phyloP scores from a whole-genome alignment of 2,329 filamentous ascomycete genomes.

The Stachybotrys echinatus region DNA sequence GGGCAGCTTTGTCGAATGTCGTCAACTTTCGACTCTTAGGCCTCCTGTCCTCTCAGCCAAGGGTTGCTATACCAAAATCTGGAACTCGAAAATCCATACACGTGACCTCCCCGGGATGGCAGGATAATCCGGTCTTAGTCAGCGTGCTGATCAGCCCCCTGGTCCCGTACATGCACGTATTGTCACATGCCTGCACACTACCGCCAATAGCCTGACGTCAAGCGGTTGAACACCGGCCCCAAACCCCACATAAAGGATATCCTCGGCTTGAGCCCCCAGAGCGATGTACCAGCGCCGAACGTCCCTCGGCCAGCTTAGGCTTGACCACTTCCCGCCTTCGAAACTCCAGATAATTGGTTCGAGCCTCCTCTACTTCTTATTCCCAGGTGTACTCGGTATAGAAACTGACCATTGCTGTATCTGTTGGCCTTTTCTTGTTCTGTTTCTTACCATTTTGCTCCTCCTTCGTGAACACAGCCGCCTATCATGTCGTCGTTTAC shows the following conservation, averaged over 20 bases:
- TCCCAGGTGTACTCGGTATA: neutral
- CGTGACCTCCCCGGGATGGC: neutral
- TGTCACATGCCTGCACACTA: slow-evolving; percentile 14
- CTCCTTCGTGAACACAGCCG: neutral
- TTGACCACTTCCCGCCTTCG: too few species aligned
- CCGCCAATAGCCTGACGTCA: slow-evolving; percentile 14
- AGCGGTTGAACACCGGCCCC: slow-evolving; percentile 17
- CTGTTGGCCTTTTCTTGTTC: neutral
- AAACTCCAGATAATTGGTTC: too few species aligned
- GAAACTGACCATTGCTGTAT: neutral
- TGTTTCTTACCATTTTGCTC: neutral
- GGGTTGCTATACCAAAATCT: too few species aligned
- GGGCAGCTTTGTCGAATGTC: slow-evolving; percentile 12
- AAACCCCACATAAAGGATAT: slow-evolving; percentile 14
- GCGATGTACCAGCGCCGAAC: too few species aligned
- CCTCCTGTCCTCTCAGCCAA: neutral
- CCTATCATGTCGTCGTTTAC: slow-evolving; percentile 37
- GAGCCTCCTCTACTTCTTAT: neutral
- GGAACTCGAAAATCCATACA: neutral
- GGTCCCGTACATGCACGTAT: neutral
- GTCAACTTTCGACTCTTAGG: neutral
- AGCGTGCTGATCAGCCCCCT: neutral
- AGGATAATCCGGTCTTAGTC: neutral
- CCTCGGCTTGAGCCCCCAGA: slow-evolving; percentile 17
- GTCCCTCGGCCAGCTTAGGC: too few species aligned